Percentiles rank a stretch among this genome's conserved stretches.
Evolutionary conservation across 805 yeast genomes (phyloP).

Genomic region (Candida stauntonica): DNA sequence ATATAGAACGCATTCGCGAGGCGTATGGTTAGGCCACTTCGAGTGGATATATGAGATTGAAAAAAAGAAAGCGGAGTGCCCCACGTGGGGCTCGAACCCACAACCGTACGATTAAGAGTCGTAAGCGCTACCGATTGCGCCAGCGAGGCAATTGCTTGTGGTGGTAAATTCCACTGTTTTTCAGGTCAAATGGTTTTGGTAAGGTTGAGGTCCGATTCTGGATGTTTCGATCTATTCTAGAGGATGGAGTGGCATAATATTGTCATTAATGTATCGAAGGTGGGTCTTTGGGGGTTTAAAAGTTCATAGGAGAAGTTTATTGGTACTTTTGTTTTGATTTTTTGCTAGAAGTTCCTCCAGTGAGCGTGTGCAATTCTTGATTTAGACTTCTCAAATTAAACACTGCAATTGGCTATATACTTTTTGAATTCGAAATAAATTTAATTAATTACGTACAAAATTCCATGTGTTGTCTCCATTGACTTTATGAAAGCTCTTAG

Average conservation of each 20-base stretch:
- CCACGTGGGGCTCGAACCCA: conserved; percentile 35
- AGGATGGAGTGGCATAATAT: no score
- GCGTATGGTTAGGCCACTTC: background rate
- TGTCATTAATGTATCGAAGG: background rate
- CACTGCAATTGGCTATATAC: background rate
- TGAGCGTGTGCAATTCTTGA: background rate
- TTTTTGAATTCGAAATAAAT: background rate
- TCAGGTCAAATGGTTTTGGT: background rate
- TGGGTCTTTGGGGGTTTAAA: no score
- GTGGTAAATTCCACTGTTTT: background rate
- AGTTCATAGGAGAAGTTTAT: no score
- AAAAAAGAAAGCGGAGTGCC: conserved; percentile 20
- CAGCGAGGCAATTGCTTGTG: conserved; percentile 28
- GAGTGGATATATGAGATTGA: background rate
- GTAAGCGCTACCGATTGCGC: conserved; percentile 35
- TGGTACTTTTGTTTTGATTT: no score
- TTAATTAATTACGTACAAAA: background rate
- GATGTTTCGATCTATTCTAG: no score
- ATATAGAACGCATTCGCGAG: background rate
- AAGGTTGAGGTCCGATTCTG: no score
- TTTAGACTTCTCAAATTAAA: background rate
- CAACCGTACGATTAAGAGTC: conserved; percentile 34
- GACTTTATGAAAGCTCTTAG: no score
- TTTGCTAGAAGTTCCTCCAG: no score
- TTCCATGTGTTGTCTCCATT: background rate